Percentiles rank a stretch among this genome's conserved stretches.
phyloP scores from a whole-genome alignment of 257 asterid genomes.

The Primulina eburnea region DNA sequence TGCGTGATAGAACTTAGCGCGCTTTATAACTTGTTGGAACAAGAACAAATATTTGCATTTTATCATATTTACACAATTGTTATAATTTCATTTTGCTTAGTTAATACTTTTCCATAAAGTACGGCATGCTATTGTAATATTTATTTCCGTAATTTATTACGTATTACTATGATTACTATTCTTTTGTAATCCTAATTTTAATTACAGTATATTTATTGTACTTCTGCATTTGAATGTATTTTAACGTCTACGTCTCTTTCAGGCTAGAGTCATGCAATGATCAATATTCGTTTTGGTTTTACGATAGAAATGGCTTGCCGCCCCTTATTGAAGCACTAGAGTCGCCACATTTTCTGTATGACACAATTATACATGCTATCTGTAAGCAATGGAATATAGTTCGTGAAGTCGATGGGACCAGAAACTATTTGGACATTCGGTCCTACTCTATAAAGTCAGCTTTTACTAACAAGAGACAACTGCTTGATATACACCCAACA shows the following conservation, averaged over 20 bases:
- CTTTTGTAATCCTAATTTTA: constrained; percentile 4
- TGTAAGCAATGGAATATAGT: constrained; percentile 53
- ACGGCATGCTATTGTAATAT: constrained; percentile 13
- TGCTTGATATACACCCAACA: constrained; percentile 25
- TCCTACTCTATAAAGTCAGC: constrained; percentile 34
- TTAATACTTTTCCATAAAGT: constrained; percentile 13
- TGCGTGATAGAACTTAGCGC: too few species aligned
- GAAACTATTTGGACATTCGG: constrained; percentile 37
- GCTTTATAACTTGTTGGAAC: neutral
- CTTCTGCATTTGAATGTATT: constrained; percentile 13
- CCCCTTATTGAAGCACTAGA: constrained; percentile 58
- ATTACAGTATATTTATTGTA: neutral
- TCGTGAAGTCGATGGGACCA: constrained; percentile 44
- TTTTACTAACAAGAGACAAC: constrained; percentile 30
- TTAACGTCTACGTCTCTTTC: constrained; percentile 34
- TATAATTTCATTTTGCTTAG: constrained; percentile 8
- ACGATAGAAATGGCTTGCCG: constrained; percentile 60
- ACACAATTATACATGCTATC: constrained; percentile 44
- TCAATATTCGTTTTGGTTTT: constrained; percentile 50
- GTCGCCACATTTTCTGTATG: constrained; percentile 43
- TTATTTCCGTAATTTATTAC: constrained; percentile 7
- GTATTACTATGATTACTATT: constrained; percentile 9
- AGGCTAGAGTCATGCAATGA: constrained; percentile 61
- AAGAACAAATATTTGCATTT: neutral
- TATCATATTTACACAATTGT: neutral